A percentile compares a stretch with the other conserved stretches of the same genome.
Evolutionary conservation across 306 rosid genomes (phyloP).

Genomic region (Quillaja saponaria): DNA sequence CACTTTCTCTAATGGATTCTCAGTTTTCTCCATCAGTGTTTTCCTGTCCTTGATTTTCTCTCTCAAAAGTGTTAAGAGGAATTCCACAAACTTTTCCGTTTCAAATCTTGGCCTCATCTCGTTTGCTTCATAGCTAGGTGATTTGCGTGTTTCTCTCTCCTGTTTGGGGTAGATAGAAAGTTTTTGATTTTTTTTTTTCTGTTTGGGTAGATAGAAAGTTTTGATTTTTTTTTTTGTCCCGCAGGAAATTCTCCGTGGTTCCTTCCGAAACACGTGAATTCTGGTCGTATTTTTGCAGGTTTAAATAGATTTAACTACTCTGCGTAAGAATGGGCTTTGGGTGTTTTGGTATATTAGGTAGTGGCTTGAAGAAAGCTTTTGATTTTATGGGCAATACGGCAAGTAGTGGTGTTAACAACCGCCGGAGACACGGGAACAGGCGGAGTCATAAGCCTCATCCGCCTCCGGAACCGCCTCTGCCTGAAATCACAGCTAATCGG

Average conservation of each 20-base stretch:
- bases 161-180: slow-evolving; percentile 1
- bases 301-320: background rate
- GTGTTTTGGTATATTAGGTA: background rate
- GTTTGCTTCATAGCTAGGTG: background rate
- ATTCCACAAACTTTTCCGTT: background rate
- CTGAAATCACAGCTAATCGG: slow-evolving; percentile 61
- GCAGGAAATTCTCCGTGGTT: background rate
- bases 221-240: slow-evolving; percentile 4
- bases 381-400: slow-evolving; percentile 73
- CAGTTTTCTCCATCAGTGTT: slow-evolving; percentile 8
- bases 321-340: slow-evolving; percentile 1
- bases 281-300: background rate
- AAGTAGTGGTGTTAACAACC: slow-evolving; percentile 47
- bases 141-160: slow-evolving; percentile 5
- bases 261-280: background rate
- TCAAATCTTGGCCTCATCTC: background rate
- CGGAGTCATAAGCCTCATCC: slow-evolving; percentile 67
- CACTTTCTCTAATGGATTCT: background rate
- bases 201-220: too few relatives aligned
- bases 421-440: slow-evolving; percentile 59
- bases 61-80: too few relatives aligned
- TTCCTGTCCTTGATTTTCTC: background rate
- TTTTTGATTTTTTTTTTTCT: too few relatives aligned
- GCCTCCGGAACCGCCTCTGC: slow-evolving; percentile 55
- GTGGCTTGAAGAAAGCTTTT: background rate